Conservation (phyloP, 2,329 filamentous ascomycete species). For the Elsinoe australis region DNA sequence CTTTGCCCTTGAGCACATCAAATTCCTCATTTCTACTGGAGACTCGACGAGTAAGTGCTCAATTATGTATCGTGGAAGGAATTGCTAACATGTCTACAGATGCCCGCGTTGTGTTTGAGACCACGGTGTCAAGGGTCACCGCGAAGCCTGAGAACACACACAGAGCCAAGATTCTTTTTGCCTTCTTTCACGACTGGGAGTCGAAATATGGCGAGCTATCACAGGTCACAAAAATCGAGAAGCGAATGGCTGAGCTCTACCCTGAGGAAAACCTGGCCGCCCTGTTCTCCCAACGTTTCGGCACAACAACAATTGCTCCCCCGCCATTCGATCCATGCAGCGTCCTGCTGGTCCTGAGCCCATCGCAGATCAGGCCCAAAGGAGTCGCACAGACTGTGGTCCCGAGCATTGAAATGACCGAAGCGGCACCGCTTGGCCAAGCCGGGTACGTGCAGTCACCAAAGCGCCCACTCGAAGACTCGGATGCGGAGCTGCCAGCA, state of each 20-base stretch:
- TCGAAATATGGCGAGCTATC: slow-evolving; percentile 87
- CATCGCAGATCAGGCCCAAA: slow-evolving; percentile 61
- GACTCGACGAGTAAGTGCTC: slow-evolving; percentile 82
- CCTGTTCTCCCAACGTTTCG: slow-evolving; percentile 70
- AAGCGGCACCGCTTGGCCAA: slow-evolving; percentile 20
- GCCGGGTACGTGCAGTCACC: slow-evolving; percentile 33
- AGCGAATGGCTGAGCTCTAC: slow-evolving; percentile 88
- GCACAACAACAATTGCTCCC: slow-evolving; percentile 39
- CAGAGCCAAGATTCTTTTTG: slow-evolving; percentile 77
- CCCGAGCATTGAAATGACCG: slow-evolving; percentile 17
- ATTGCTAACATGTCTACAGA: slow-evolving; percentile 47
- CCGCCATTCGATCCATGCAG: slow-evolving; percentile 69
- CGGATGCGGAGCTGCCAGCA: slow-evolving; percentile 63
- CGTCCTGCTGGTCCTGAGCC: slow-evolving; percentile 76
- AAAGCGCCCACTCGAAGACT: slow-evolving; percentile 50
- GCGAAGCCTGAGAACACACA: slow-evolving; percentile 64
- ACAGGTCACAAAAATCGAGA: slow-evolving; percentile 84
- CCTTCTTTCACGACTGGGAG: slow-evolving; percentile 92
- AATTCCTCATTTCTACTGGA: slow-evolving; percentile 84
- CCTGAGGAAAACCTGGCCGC: slow-evolving; percentile 72
- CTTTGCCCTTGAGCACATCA: slow-evolving; percentile 92
- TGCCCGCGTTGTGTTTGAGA: slow-evolving; percentile 92
- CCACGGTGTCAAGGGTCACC: slow-evolving; percentile 73
- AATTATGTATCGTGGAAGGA: slow-evolving; percentile 18
- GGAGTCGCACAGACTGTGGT: slow-evolving; percentile 13